Percentiles rank a stretch among this genome's conserved stretches.
Conservation (phyloP, 2,329 filamentous ascomycete species). For the Hypocrella siamensis region DNA sequence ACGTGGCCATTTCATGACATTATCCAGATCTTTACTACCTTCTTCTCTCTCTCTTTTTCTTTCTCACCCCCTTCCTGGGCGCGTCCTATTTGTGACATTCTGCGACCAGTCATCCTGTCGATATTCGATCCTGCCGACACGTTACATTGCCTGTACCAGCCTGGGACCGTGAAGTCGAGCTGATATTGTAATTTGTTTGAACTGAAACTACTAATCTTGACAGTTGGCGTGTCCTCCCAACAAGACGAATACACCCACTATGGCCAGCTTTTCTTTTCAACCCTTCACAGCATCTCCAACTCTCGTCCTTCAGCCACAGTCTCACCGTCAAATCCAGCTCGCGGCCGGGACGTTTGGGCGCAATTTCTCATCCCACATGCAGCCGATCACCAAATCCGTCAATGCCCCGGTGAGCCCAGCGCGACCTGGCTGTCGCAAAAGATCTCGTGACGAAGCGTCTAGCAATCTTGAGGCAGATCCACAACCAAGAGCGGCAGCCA, state of each 20-base stretch:
- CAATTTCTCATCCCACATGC: constrained; percentile 9
- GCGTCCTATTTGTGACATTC: too few relatives aligned
- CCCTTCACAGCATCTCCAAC: constrained; percentile 29
- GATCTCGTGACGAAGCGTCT: constrained; percentile 58
- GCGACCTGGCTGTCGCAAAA: constrained; percentile 44
- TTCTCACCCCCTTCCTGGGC: not conserved
- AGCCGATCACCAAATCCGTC: constrained; percentile 9
- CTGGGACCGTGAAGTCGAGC: not conserved
- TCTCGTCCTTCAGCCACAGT: constrained; percentile 21
- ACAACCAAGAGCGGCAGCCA: constrained; percentile 25
- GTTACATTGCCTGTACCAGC: too few relatives aligned
- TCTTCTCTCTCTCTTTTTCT: not conserved
- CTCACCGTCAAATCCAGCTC: constrained; percentile 16
- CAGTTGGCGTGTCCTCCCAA: constrained; percentile 6
- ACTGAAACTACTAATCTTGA: constrained; percentile 15
- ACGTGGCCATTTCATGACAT: not conserved
- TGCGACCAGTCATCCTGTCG: too few relatives aligned
- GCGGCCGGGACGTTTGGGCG: constrained; percentile 14
- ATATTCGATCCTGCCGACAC: too few relatives aligned
- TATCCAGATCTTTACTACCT: not conserved
- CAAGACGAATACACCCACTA: constrained; percentile 9
- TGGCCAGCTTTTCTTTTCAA: constrained; percentile 28
- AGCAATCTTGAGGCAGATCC: constrained; percentile 48
- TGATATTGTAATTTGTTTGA: constrained; percentile 13
- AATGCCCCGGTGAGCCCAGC: constrained; percentile 11